Evolutionary conservation across 345 rosid species (phyloP).

Genomic region (Aquilaria yunnanensis): DNA sequence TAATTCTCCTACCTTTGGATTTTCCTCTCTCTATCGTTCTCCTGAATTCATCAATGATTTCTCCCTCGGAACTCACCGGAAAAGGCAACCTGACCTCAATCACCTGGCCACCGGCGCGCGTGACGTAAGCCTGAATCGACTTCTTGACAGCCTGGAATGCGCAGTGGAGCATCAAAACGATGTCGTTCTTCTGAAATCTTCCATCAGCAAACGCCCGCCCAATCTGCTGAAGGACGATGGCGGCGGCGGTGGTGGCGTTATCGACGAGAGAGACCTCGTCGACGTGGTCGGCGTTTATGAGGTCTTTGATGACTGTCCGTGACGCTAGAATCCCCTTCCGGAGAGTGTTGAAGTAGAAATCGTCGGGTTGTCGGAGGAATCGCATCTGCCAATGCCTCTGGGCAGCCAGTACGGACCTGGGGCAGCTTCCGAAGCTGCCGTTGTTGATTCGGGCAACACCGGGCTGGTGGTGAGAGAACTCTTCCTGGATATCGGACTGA

Average conservation of each 20-base stretch:
- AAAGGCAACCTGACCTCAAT: slow-evolving; percentile 65
- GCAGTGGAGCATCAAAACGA: slow-evolving; percentile 61
- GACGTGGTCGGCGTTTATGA: slow-evolving; percentile 61
- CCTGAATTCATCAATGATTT: slow-evolving; percentile 47
- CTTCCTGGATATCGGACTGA: slow-evolving; percentile 41
- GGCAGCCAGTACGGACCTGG: slow-evolving; percentile 47
- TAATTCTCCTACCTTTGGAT: slow-evolving; percentile 38
- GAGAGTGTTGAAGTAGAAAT: slow-evolving; percentile 62
- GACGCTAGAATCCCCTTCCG: slow-evolving; percentile 54
- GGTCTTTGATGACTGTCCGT: slow-evolving; percentile 42
- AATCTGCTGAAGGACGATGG: slow-evolving; percentile 66
- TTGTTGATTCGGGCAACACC: slow-evolving; percentile 62
- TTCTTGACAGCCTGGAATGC: slow-evolving; percentile 54
- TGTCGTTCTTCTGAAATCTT: slow-evolving; percentile 36
- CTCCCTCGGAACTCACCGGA: slow-evolving; percentile 52
- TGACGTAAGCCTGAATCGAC: slow-evolving; percentile 65
- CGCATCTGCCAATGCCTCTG: slow-evolving; percentile 61
- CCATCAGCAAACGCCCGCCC: slow-evolving; percentile 60
- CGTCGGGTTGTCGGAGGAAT: slow-evolving; percentile 66
- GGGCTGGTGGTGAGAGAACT: slow-evolving; percentile 70
- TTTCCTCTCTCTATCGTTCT: slow-evolving; percentile 45
- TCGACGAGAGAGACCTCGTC: slow-evolving; percentile 73
- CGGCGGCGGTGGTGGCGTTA: slow-evolving; percentile 78
- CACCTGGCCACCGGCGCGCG: slow-evolving; percentile 61
- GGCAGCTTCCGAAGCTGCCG: slow-evolving; percentile 86